Evolutionary conservation across 2,329 filamentous ascomycete genomes (phyloP), one percentile per base, ranked within the genome.

Genomic region (Monosporascus sp.): DNA sequence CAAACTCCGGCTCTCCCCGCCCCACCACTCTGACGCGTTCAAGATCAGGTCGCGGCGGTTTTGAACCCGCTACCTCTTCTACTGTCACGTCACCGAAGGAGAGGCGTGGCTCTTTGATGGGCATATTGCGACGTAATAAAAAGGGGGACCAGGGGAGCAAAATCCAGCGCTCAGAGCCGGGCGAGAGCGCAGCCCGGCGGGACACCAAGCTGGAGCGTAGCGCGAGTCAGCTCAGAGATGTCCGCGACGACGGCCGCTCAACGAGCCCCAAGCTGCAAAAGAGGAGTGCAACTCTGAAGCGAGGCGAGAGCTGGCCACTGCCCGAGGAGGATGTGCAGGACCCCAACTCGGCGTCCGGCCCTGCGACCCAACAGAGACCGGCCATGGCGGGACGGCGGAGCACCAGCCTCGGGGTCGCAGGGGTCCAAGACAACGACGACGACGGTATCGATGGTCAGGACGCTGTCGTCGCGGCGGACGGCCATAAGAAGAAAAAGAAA

Each of bases 81-180:
- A 64, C 72, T 5, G 48, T 53, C 5, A 54, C 58, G 17, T 51
- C 60, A 27, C 65, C 69, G 17, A 62, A 71, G 27, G 71, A 74
- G 34, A 57, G 49, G 39, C 72, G 75, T 47, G 77, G 70, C 52
- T 82, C 80, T 56, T 70, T 85, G 54, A 77, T 84, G 69, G 50
- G 60, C n/a, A 81, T 81, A 5, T 69, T 90, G n/a, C 81, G 84
- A 38, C 83, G 87, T 51, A 86, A 80, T 68, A 88, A 84, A 65
- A 74, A 70, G 42, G 69, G 69, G 37, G 76, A 80, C 56, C 62
- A 72, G 25, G 63, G 71, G 52, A 71, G 74, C 47, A 81, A 78
- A 61, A 78, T 86, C 20, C 74, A 78, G 34, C 82, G 83, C 38
- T 68, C 72, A 1, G 78, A 78, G 22, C 62, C 72, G 9, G 64